phyloP scores from a whole-genome alignment of 192 early-diverging fungal genomes.

The Linnemannia schmuckeri region DNA sequence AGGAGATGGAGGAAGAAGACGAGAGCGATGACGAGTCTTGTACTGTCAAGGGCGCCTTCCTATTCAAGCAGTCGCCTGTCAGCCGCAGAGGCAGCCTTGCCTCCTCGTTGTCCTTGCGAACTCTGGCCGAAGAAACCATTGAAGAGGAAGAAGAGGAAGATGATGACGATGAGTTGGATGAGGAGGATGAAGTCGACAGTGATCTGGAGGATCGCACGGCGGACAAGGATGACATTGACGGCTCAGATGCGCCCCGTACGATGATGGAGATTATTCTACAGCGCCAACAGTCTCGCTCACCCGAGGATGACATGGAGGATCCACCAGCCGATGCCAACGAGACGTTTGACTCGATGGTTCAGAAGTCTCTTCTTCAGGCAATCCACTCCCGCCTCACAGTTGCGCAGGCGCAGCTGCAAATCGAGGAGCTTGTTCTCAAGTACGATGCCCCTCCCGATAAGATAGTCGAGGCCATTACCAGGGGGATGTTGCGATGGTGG shows the following conservation, averaged over 20 bases:
- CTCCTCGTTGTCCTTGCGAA: slow-evolving; percentile 11
- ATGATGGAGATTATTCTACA: slow-evolving; percentile 50
- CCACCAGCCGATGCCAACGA: slow-evolving; percentile 41
- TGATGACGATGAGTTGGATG: not conserved
- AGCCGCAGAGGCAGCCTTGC: slow-evolving; percentile 2
- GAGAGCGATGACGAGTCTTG: slow-evolving; percentile 22
- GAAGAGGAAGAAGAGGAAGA: slow-evolving; percentile 19
- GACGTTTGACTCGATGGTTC: slow-evolving; percentile 51
- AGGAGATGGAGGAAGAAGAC: slow-evolving; percentile 44
- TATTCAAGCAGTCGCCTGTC: not conserved
- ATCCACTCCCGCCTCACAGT: slow-evolving; percentile 52
- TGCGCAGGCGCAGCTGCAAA: slow-evolving; percentile 58
- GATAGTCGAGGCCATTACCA: slow-evolving; percentile 43
- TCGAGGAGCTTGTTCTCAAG: slow-evolving; percentile 64
- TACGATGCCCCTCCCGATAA: slow-evolving; percentile 44
- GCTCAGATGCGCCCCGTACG: slow-evolving; percentile 19
- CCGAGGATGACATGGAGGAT: slow-evolving; percentile 34
- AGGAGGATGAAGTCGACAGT: slow-evolving; percentile 18
- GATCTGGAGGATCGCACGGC: slow-evolving; percentile 11
- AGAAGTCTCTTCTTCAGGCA: slow-evolving; percentile 54
- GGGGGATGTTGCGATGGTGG: slow-evolving; percentile 37
- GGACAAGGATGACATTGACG: not conserved
- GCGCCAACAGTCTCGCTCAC: slow-evolving; percentile 20
- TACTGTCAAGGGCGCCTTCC: not conserved
- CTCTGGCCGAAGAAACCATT: slow-evolving; percentile 20